Percentiles rank a stretch among this genome's conserved stretches.
These are phyloP conservation scores for Monilinia polystroma DNA, from an alignment of 2,329 filamentous ascomycete species.

Conservation along the genomic window DNA sequence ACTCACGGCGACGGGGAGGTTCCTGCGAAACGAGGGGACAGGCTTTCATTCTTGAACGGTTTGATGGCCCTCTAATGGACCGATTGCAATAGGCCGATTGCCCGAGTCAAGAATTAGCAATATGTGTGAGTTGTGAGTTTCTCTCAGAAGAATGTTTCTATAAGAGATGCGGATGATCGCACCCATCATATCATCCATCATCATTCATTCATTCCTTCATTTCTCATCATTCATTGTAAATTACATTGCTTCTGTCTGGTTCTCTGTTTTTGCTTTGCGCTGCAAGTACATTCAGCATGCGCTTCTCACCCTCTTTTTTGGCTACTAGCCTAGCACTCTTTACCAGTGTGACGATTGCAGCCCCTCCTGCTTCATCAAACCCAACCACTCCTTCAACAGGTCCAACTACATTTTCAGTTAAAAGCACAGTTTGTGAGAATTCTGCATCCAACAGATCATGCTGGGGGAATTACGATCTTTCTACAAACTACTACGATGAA, in stretches of 20 bases:
- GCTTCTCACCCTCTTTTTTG: conserved; percentile 5
- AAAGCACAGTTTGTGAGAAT: not conserved
- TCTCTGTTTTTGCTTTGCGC: not conserved
- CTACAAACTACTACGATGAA: conserved; percentile 42
- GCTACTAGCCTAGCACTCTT: not conserved
- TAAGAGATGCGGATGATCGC: not conserved
- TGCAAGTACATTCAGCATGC: conserved; percentile 1
- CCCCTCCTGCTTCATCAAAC: not conserved
- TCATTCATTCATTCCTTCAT: not conserved
- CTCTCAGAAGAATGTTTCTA: not conserved
- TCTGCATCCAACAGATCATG: conserved; percentile 26
- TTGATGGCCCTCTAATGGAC: not conserved
- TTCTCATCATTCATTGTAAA: not conserved
- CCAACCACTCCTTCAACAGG: not conserved
- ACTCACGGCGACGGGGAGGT: not conserved
- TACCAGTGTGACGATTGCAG: not conserved
- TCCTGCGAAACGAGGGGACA: not conserved
- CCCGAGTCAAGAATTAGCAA: not conserved
- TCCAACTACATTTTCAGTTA: not conserved
- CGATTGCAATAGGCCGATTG: not conserved
- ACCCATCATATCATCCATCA: not conserved
- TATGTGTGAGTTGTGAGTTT: not conserved
- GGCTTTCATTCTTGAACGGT: too few relatives aligned
- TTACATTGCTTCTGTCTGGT: not conserved
- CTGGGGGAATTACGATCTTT: conserved; percentile 50